A percentile compares a stretch with the other conserved stretches of the same genome.
phyloP scores from a whole-genome alignment of 345 rosid species.

The Hibiscus tridactylites region DNA sequence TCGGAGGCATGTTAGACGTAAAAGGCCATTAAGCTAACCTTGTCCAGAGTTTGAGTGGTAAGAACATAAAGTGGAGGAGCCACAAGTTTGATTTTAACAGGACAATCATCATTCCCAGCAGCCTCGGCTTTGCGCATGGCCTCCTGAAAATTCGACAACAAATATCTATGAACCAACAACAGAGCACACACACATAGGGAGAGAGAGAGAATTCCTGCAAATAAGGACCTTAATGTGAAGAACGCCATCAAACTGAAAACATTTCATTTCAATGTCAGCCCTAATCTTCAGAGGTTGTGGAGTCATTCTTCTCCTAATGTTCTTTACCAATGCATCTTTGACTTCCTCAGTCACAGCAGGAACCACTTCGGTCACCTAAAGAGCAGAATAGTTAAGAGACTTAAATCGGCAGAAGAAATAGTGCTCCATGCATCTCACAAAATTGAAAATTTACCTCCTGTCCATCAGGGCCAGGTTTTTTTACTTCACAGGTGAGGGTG shows the following conservation, averaged over 20 bases:
- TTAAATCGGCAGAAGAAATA: not conserved
- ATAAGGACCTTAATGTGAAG: slow-evolving; percentile 80
- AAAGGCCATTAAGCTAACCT: slow-evolving; percentile 37
- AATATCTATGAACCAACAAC: not conserved
- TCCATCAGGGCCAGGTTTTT: slow-evolving; percentile 83
- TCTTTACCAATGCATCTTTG: slow-evolving; percentile 76
- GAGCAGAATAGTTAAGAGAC: slow-evolving; percentile 5
- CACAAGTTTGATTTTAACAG: slow-evolving; percentile 91
- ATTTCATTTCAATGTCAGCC: slow-evolving; percentile 93
- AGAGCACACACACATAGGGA: not conserved
- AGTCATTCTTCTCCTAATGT: slow-evolving; percentile 94
- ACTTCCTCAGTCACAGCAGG: slow-evolving; percentile 86
- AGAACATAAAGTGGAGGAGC: slow-evolving; percentile 98
- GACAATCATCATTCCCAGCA: slow-evolving; percentile 80
- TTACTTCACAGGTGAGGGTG: slow-evolving; percentile 75
- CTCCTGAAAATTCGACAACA: slow-evolving; percentile 43
- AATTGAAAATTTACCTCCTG: slow-evolving; percentile 52
- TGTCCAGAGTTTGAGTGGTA: slow-evolving; percentile 94
- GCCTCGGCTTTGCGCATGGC: slow-evolving; percentile 98
- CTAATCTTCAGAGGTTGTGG: slow-evolving; percentile 94
- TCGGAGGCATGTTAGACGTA: not conserved
- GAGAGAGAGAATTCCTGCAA: not conserved
- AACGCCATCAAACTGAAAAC: slow-evolving; percentile 97
- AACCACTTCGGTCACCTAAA: slow-evolving; percentile 66
- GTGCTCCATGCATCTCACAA: not conserved